Evolutionary conservation across 1,284 basidiomycete genomes (phyloP).

Genomic region (Gomphus sp.): DNA sequence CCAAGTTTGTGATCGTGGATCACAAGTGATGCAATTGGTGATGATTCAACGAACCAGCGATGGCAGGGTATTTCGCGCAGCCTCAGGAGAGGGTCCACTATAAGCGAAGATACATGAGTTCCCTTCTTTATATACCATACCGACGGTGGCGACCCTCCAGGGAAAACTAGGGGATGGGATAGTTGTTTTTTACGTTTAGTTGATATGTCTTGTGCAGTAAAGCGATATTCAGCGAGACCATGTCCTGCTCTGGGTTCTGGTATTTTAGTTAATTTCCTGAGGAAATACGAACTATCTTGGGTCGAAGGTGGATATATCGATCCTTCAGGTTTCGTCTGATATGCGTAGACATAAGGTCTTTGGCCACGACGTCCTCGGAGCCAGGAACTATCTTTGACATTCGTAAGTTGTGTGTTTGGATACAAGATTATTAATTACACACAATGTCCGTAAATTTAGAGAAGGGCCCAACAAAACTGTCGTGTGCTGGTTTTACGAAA

Average conservation of each 20-base stretch:
- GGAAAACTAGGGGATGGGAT: background rate
- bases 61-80: no score
- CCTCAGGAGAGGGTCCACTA: no score
- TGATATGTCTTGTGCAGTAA: slow-evolving; percentile 79
- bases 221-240: slow-evolving; percentile 47
- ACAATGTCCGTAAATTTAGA: slow-evolving; percentile 85
- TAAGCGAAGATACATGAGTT: no score
- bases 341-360: slow-evolving; percentile 90
- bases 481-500: slow-evolving; percentile 90
- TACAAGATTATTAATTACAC: slow-evolving; percentile 20
- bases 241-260: slow-evolving; percentile 21
- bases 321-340: slow-evolving; percentile 79
- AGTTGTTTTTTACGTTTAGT: slow-evolving; percentile 44
- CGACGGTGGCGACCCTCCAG: no score
- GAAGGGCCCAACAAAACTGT: slow-evolving; percentile 91
- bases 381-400: slow-evolving; percentile 79
- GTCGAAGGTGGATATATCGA: slow-evolving; percentile 66
- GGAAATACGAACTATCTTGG: slow-evolving; percentile 42
- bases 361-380: slow-evolving; percentile 79
- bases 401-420: background rate
- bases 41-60: no score
- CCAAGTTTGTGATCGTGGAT: no score
- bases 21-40: no score
- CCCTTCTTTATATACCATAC: no score
- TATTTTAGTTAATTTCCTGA: slow-evolving; percentile 14